These are phyloP conservation scores for Stromatinia cepivora DNA, from an alignment of 2,329 filamentous ascomycete genomes.

Conservation along the genomic window DNA sequence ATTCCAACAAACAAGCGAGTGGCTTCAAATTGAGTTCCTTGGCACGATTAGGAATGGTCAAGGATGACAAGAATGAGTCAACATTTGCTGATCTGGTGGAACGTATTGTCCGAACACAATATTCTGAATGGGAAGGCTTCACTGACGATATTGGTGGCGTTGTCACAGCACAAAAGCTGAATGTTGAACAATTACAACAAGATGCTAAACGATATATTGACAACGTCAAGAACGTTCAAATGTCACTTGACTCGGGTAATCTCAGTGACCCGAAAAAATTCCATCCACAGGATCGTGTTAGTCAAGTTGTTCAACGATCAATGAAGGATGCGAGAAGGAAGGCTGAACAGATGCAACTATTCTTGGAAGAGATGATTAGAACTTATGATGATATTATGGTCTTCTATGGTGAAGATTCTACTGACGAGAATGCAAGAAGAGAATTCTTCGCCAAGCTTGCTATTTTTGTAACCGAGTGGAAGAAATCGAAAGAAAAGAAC, in stretches of 20 bases:
- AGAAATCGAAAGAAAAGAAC: constrained; percentile 95
- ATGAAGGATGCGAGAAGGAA: constrained; percentile 98
- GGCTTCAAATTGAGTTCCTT: constrained; percentile 98
- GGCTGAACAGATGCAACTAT: constrained; percentile 92
- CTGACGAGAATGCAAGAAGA: constrained; percentile 86
- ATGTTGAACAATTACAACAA: constrained; percentile 83
- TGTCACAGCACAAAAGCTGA: constrained; percentile 80
- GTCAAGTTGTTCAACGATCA: constrained; percentile 82
- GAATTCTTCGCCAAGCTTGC: constrained; percentile 97
- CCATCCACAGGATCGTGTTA: constrained; percentile 93
- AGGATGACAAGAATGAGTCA: constrained; percentile 98
- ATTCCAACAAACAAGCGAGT: constrained; percentile 95
- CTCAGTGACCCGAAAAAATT: constrained; percentile 96
- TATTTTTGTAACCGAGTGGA: constrained; percentile 88
- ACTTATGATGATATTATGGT: constrained; percentile 94
- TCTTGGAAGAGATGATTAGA: constrained; percentile 87
- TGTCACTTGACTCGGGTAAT: constrained; percentile 88
- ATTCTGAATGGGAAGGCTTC: constrained; percentile 92
- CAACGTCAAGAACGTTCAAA: constrained; percentile 92
- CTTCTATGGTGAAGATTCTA: constrained; percentile 92
- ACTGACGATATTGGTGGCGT: constrained; percentile 81
- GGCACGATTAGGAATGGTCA: constrained; percentile 91
- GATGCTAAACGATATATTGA: constrained; percentile 92
- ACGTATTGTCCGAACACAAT: constrained; percentile 93
- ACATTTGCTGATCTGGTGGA: constrained; percentile 95